Evolutionary conservation across 2,329 filamentous ascomycete genomes (phyloP), one percentile per base, ranked within the genome.

Genomic region (Talaromyces sp.): DNA sequence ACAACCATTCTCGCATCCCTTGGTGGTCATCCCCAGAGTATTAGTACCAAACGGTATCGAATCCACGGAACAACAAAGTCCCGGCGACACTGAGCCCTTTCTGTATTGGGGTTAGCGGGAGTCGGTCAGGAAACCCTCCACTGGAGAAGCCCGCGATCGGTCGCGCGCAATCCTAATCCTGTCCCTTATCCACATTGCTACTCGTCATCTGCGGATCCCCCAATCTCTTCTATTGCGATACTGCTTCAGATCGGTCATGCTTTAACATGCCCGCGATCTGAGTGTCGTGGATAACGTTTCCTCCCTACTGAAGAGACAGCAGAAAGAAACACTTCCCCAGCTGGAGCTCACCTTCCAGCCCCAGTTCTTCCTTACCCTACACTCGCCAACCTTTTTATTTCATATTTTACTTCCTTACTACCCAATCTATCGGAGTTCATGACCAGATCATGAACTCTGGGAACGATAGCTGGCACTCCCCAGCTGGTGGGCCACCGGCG

Each of bases 381-480:
- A 44, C 51, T 56, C 51, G 45, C 20, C 50, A 52, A 37, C 41
- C 47, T 47, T 48, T 49, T 29, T 29, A 35, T 19, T 14, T 43
- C 22, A 8, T 17, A n/a, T 19, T 36, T 22, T 2, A 32, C 17
- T 37, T 44, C 32, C 11, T 14, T 35, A 5, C 32, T 11, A 35
- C 19, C 29, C 37, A 43, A 33, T 42, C 19, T 19, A 19, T 48
- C 16, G n/a, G 39, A 50, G 55, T 64, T 64, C 52, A 67, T 65
- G 63, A 52, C 50, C 46, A 58, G 52, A 69, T 52, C 55, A 76
- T 76, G 73, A 76, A 76, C 60, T 65, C 73, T 61, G 73, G 71
- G 56, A 74, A 70, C 60, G 73, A 75, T 69, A 71, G 66, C 53
- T 76, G 73, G 73, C 72, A 75, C 63, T 69, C 69, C 49, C 65